Base-by-base conservation (phyloP, 1,284 basidiomycete genomes). In the Flammula alnicola region DNA sequence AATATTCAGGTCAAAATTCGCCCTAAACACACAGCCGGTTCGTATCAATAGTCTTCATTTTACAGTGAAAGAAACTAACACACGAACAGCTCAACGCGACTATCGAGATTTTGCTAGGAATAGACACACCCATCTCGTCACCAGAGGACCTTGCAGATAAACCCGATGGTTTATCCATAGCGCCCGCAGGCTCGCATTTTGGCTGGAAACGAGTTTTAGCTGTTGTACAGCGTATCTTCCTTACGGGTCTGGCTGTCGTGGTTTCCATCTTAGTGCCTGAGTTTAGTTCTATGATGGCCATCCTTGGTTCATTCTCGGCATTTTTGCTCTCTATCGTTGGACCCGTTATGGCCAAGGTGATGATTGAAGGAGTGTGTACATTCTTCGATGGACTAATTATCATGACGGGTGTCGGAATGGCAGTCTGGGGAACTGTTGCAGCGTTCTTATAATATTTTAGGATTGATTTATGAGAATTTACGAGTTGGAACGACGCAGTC, bases 231-330 rank as follows among this genome's bases (percentile, higher is more conserved):
- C 80, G 91, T 40, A 64, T 87, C 19, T 55, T 71, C 38, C 70
- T 93, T 25, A 82, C 87, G 0, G 56, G 79, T 7, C 57, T 84
- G 35, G 78, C 86, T 16, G 84, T 94, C 14, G 64, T 72, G 22
- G 81, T 88, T 29, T 93, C 92, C 2, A 85, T 95, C 52, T 66
- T 86, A 49, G 72, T 97, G 32, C 95, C 95, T 1, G 82, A 91
- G 47, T 97, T 98, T 65, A 88, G 88, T 56, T 81, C 86, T 17
- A 81, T 95, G 65, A 95, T 98, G 92, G 90, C 90, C 10, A 93
- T 95, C 66, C 74, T 96, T 29, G 94, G 95, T 3, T 86, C 87
- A 25, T 95, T 94, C 67, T 84, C 88, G 29, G 88, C 93, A 0
- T 95, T 95, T 64, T 72, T 89, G 57, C 81, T 94, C 26, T 42